phyloP scores from a whole-genome alignment of 257 asterid genomes.

The Penstemon barbatus region DNA sequence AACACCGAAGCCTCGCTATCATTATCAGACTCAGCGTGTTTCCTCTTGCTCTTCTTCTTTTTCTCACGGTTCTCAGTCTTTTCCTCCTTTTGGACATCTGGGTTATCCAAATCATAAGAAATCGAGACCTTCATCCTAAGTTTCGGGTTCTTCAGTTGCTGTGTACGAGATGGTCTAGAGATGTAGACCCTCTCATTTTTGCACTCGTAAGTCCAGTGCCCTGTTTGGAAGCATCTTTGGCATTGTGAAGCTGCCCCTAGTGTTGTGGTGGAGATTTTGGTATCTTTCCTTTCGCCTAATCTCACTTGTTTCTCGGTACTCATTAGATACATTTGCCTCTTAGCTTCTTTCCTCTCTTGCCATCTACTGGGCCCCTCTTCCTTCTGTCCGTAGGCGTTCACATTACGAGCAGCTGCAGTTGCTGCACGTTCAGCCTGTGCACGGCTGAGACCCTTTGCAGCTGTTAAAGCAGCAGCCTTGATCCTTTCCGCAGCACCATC shows the following conservation, averaged over 20 bases:
- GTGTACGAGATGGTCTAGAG: slow-evolving; percentile 84
- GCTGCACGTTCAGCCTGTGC: slow-evolving; percentile 99
- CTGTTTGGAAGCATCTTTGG: slow-evolving; percentile 84
- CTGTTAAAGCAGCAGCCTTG: slow-evolving; percentile 80
- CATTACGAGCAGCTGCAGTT: slow-evolving; percentile 85
- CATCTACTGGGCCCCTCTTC: slow-evolving; percentile 99
- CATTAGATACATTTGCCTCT: slow-evolving; percentile 93
- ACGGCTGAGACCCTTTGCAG: slow-evolving; percentile 95
- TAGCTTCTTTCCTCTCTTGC: slow-evolving; percentile 98
- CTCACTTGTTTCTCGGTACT: slow-evolving; percentile 94
- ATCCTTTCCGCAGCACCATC: slow-evolving; percentile 75
- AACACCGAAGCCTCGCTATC: slow-evolving; percentile 91
- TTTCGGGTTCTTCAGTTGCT: slow-evolving; percentile 88
- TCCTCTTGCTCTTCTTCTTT: slow-evolving; percentile 89
- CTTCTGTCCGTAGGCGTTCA: slow-evolving; percentile 96
- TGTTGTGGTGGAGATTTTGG: slow-evolving; percentile 48
- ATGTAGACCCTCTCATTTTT: slow-evolving; percentile 85
- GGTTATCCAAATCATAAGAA: slow-evolving; percentile 67
- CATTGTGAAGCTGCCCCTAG: slow-evolving; percentile 69
- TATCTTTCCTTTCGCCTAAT: slow-evolving; percentile 77
- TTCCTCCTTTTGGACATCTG: slow-evolving; percentile 47
- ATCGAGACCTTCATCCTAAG: slow-evolving; percentile 68
- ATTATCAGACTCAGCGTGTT: slow-evolving; percentile 64
- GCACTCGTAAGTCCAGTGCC: slow-evolving; percentile 97
- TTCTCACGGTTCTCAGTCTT: slow-evolving; percentile 45